Evolutionary conservation across 2,329 filamentous ascomycete genomes (phyloP), one percentile per base, ranked within the genome.

Genomic region (Cytospora piceae): DNA sequence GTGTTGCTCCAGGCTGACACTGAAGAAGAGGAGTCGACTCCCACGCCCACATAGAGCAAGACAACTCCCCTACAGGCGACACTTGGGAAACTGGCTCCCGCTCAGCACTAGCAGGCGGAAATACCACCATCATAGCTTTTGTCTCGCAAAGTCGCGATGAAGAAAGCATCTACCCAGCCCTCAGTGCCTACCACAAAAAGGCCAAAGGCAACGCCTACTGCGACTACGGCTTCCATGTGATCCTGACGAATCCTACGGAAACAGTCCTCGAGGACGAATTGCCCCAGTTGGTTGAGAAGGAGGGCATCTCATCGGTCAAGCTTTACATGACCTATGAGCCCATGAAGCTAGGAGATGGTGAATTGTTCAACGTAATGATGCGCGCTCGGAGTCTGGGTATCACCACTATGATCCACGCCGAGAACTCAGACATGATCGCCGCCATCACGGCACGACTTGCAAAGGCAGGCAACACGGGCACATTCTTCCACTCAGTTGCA

Each of bases 81-180:
- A 77, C 68, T 8, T 78, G 71, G 66, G 75, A 77, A 64, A 74
- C 74, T 0, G 85, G 85, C 0, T 81, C 82, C 0, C 78, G 84
- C 7, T 82, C 79, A 31, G 85, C 85, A 1, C 77, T 87, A 56
- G 83, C 83, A 4, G 85, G 85, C 7, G 85, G 85, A 24, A 87
- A 82, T 17, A 88, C 85, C 0, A 87, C 85, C 0, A 77, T 87
- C 12, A 73, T 87, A 22, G 80, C 84, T 0, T 88, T 88, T 71
- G 85, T 84, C 0, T 79, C 80, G 4, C 85, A 87, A 70, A 74
- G 78, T 42, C 80, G 80, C 31, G 69, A 74, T 2, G 78, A 84
- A 17, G 73, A 76, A 5, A 81, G 77, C 8, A 70, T 85, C 76
- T 68, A 60, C 39, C 66, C 66, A 8, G 66, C 64, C 29, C 20